Base-by-base conservation (phyloP, 225 moss, liverwort and hornwort species). In the Bryoerythrophyllum caledonicum region DNA sequence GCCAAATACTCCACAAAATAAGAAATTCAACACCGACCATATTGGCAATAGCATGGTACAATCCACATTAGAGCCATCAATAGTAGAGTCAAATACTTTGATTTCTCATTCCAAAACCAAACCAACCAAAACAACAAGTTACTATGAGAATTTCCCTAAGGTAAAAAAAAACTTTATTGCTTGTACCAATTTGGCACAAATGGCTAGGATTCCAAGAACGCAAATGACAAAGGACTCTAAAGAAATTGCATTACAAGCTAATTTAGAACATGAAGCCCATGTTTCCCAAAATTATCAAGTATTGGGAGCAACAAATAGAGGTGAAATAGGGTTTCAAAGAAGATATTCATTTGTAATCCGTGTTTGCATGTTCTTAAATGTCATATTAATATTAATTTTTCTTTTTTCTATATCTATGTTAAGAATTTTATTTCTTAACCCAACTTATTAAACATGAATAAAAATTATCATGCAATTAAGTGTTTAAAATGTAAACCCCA, bases 371-470 rank as follows among this genome's bases (percentile, higher is more conserved):
- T 73, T 84, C 1, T 74, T 80, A 8, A 84, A 77, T 6, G 0
- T 74, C 8, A 28, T 80, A 37, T 77, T 80, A 27, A 80, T 77
- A n/a, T 64, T 84, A 52, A 80, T 76, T 77, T 80, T 80, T 21
- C 37, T 80, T 1, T 80, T 76, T 0, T 80, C 76, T 27, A 77
- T 84, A 30, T 77, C 4, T 44, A 0, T 84, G 41, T 3, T 84
- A 2, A 77, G 8, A 55, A 73, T 60, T 44, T 8, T 74, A 3
- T 73, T 64, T 1, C 70, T 65, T 37, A 65, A 73, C 55, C 69
- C 53, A 16, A 4, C 52, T 53, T 80, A 34, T 8, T 73, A 52
- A 67, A 26, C 2, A 3, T n/a, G n/a, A 14, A 52, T 41, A 0
- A 6, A 71, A 11, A 57, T 0, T 37, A 26, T 10, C 1, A 5